Evolutionary conservation across 2,329 filamentous ascomycete species (phyloP).

Genomic region (Bipolaris victoriae): DNA sequence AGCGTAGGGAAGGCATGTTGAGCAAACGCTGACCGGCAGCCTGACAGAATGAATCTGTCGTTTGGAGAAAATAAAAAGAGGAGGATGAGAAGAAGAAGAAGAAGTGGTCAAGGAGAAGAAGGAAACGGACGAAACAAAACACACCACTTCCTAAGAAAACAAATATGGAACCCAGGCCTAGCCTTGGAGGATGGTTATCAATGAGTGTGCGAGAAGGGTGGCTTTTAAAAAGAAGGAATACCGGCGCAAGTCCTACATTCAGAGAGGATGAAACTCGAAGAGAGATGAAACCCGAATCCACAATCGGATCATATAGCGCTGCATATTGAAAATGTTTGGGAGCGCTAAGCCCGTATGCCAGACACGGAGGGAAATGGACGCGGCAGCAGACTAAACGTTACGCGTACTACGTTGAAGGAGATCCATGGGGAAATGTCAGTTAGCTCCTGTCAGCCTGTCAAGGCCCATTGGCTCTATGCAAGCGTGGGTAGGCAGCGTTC

Average conservation of each 20-base stretch:
- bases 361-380: conserved; percentile 22
- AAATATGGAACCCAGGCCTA: conserved; percentile 35
- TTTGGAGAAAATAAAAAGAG: conserved; percentile 22
- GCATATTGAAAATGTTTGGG: conserved; percentile 30
- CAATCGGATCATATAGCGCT: conserved; percentile 14
- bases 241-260: conserved; percentile 16
- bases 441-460: conserved; percentile 16
- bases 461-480: conserved; percentile 16
- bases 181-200: conserved; percentile 36
- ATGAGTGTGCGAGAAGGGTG: conserved; percentile 33
- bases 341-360: conserved; percentile 25
- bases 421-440: conserved; percentile 12
- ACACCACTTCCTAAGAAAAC: conserved; percentile 24
- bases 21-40: conserved; percentile 49
- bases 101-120: conserved; percentile 24
- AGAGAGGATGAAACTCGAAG: conserved; percentile 25
- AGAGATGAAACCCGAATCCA: conserved; percentile 27
- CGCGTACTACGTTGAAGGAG: conserved; percentile 22
- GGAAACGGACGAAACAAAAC: conserved; percentile 30
- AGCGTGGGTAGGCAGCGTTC: conserved; percentile 15
- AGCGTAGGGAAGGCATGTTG: conserved; percentile 46
- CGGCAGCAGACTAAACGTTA: conserved; percentile 28
- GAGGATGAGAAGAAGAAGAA: conserved; percentile 1
- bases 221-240: conserved; percentile 36
- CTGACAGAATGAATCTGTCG: conserved; percentile 30